Percentiles rank a stretch among this genome's conserved stretches.
Evolutionary conservation across 441 rosid species (phyloP).

Genomic region (Gossypium aridum): DNA sequence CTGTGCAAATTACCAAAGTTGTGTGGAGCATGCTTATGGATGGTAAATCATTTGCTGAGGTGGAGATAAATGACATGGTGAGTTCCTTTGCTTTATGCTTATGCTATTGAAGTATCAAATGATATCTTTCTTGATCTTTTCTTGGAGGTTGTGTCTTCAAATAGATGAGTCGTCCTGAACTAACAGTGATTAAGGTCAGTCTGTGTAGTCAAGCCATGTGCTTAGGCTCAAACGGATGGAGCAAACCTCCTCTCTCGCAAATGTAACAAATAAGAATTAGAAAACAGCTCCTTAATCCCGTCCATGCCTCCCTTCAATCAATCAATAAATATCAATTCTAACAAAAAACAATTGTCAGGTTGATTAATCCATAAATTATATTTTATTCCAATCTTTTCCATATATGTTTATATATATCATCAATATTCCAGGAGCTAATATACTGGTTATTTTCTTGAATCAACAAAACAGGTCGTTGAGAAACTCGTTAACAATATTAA

Average conservation of each 20-base stretch:
- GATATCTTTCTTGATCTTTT: not conserved
- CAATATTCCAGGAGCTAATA: not conserved
- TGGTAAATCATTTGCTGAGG: constrained; percentile 96
- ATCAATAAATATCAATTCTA: not conserved
- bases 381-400: not conserved
- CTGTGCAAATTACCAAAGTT: constrained; percentile 76
- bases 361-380: not conserved
- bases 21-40: constrained; percentile 96
- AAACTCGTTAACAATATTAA: not conserved
- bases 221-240: not conserved
- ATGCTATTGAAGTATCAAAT: not conserved
- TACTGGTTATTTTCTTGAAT: not conserved
- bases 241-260: not conserved
- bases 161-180: not conserved
- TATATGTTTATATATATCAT: not conserved
- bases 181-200: not conserved
- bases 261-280: not conserved
- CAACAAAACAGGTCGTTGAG: not conserved
- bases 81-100: constrained; percentile 20
- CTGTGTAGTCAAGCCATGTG: constrained; percentile 1
- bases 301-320: not conserved
- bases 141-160: not conserved
- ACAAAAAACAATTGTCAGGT: not conserved
- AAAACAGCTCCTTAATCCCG: not conserved
- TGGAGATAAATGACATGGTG: constrained; percentile 98